Conservation (phyloP, 441 rosid species). For the Brassica balearica region DNA sequence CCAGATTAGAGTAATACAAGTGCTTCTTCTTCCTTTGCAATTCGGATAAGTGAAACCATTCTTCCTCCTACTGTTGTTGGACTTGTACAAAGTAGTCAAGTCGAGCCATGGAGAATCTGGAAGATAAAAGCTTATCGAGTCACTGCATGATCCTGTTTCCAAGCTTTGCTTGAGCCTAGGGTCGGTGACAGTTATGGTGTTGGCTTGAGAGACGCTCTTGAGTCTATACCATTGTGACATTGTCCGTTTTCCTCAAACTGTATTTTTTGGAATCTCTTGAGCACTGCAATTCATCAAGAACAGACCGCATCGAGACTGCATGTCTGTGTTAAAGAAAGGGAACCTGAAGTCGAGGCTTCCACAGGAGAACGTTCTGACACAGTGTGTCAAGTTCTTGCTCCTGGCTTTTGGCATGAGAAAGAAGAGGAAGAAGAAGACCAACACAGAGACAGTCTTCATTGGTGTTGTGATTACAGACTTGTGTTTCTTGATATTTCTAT, state of each 20-base stretch:
- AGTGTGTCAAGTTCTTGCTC: neutral
- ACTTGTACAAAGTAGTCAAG: constrained; percentile 38
- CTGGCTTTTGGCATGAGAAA: constrained; percentile 19
- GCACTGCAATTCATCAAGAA: constrained; percentile 38
- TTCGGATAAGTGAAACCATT: neutral
- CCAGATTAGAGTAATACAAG: neutral
- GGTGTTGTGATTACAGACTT: constrained; percentile 2
- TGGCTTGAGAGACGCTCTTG: constrained; percentile 41
- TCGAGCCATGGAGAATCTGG: constrained; percentile 42
- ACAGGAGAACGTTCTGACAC: constrained; percentile 32
- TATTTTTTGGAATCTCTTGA: constrained; percentile 8
- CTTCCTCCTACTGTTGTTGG: constrained; percentile 18
- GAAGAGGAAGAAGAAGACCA: constrained; percentile 29
- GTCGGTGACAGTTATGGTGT: constrained; percentile 39
- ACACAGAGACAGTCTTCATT: constrained; percentile 35
- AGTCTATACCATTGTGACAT: constrained; percentile 35
- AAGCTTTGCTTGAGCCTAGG: constrained; percentile 25
- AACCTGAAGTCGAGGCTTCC: constrained; percentile 31
- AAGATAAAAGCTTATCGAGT: constrained; percentile 39
- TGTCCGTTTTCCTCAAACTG: constrained; percentile 35
- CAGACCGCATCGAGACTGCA: constrained; percentile 42
- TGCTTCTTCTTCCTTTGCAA: constrained; percentile 38
- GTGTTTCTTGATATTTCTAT: neutral
- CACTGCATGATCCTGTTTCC: constrained; percentile 17
- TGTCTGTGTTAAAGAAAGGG: constrained; percentile 41